Percentiles rank a stretch among this genome's conserved stretches.
Evolutionary conservation across 73 alveolate genomes (phyloP).

Genomic region (Tetrahymena elliotti): DNA sequence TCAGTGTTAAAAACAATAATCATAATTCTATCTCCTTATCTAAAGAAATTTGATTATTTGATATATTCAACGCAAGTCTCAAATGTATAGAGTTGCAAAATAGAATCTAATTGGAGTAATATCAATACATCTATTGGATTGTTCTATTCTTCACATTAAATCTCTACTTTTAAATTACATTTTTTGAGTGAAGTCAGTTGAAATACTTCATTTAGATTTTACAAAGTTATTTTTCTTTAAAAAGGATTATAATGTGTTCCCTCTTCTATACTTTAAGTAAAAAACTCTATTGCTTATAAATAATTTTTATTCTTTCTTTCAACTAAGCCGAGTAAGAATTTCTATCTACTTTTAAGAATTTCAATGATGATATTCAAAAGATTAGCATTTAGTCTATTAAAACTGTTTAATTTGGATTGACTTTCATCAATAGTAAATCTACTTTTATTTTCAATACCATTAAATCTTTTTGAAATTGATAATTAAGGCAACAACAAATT

Average conservation of each 20-base stretch:
- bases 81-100: neutral
- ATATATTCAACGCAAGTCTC: neutral
- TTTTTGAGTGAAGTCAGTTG: neutral
- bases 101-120: neutral
- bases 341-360: neutral
- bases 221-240: neutral
- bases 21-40: neutral
- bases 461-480: too few species aligned
- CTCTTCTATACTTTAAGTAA: neutral
- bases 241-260: neutral
- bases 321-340: neutral
- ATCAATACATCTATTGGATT: neutral
- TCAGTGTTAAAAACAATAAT: neutral
- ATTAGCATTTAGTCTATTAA: neutral
- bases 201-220: neutral
- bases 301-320: neutral
- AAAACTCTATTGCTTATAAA: neutral
- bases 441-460: too few species aligned
- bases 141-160: neutral
- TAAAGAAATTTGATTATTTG: neutral
- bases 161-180: neutral
- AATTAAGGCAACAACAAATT: neutral
- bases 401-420: neutral
- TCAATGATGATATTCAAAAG: neutral
- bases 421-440: neutral